A percentile compares a stretch with the other conserved stretches of the same genome.
phyloP scores from a whole-genome alignment of 2,329 filamentous ascomycete genomes.

The Exophiala viscosa region DNA sequence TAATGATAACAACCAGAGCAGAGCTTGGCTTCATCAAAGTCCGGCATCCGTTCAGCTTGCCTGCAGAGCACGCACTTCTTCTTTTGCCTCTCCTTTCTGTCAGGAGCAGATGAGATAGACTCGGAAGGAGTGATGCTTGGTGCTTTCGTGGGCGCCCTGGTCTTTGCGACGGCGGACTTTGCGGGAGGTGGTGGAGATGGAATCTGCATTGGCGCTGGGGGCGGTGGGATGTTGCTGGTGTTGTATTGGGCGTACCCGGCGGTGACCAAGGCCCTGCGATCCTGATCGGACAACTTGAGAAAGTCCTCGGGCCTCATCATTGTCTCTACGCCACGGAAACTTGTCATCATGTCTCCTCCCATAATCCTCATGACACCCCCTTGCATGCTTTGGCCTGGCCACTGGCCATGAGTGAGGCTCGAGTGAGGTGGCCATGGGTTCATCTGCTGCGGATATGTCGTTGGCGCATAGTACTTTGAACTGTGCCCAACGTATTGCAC shows the following conservation, averaged over 20 bases:
- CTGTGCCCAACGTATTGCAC: constrained; percentile 4
- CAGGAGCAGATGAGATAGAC: not conserved
- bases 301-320: constrained; percentile 13
- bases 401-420: constrained; percentile 3
- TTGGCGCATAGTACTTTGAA: not conserved
- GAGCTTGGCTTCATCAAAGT: not conserved
- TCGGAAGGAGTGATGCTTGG: not conserved
- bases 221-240: not conserved
- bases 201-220: not conserved
- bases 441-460: too few species aligned
- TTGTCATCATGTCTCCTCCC: constrained; percentile 8
- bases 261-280: constrained; percentile 6
- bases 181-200: not conserved
- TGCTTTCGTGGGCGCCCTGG: not conserved
- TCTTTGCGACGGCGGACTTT: not conserved
- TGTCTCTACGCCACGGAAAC: constrained; percentile 10
- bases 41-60: not conserved
- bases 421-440: constrained; percentile 2
- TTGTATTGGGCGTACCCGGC: not conserved
- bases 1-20: constrained; percentile 4
- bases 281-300: constrained; percentile 2
- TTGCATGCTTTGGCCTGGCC: not conserved
- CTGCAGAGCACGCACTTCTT: constrained; percentile 3
- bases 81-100: not conserved
- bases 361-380: constrained; percentile 7